A percentile compares a stretch with the other conserved stretches of the same genome.
phyloP scores from a whole-genome alignment of 75 land plant genomes.

The Larix kaempferi region DNA sequence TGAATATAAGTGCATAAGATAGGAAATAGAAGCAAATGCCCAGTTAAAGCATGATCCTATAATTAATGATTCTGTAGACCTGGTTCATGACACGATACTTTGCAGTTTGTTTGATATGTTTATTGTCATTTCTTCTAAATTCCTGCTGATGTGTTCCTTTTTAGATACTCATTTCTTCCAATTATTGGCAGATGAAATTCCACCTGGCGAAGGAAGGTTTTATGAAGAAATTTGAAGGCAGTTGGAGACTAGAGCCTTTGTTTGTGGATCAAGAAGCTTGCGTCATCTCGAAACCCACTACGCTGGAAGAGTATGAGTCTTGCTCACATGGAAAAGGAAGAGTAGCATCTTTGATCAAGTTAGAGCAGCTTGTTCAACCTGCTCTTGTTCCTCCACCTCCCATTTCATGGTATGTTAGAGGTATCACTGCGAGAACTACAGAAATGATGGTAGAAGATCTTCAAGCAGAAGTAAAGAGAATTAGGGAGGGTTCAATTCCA shows the following conservation, averaged over 20 bases:
- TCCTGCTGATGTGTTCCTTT: background rate
- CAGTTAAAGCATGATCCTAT: background rate
- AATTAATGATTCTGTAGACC: background rate
- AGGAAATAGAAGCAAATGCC: background rate
- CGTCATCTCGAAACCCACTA: conserved; percentile 32
- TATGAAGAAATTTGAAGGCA: conserved; percentile 93
- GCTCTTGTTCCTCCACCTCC: conserved; percentile 91
- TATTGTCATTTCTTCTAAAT: background rate
- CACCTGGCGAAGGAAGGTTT: conserved; percentile 83
- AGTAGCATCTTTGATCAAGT: conserved; percentile 69
- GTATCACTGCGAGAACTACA: conserved; percentile 79
- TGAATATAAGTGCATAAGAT: background rate
- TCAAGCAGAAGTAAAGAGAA: conserved; percentile 65
- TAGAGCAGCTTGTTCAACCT: conserved; percentile 82
- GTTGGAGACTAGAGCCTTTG: conserved; percentile 77
- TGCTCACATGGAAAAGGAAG: conserved; percentile 65
- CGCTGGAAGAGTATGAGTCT: conserved; percentile 31
- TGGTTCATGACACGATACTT: background rate
- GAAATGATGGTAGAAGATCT: conserved; percentile 74
- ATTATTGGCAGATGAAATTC: conserved; percentile 63
- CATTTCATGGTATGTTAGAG: conserved; percentile 88
- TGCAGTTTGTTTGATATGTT: too few relatives aligned
- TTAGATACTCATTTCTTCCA: background rate
- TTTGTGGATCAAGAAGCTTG: conserved; percentile 71
- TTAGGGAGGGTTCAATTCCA: conserved; percentile 26